Evolutionary conservation across 371 early-diverging fungal species (phyloP).

Genomic region (Fennellomyces sp.): DNA sequence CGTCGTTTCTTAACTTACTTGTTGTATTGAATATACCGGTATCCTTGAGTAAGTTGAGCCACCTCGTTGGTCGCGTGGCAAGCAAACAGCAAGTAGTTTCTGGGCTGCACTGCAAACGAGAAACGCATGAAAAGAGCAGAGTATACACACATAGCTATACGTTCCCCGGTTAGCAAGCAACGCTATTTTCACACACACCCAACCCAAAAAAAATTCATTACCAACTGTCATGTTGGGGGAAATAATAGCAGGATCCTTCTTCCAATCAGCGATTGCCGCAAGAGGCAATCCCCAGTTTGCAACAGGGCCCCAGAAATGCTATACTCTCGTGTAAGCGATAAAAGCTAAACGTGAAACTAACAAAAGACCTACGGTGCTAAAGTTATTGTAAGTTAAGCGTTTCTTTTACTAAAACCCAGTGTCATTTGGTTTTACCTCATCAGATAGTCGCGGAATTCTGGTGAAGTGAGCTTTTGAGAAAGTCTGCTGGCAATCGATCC

Average conservation of each 20-base stretch:
- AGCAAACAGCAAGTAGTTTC: slow-evolving; percentile 90
- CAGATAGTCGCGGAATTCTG: slow-evolving; percentile 79
- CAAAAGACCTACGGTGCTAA: slow-evolving; percentile 44
- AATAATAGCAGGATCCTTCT: slow-evolving; percentile 92
- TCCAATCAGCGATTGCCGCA: slow-evolving; percentile 93
- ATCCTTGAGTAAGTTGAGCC: slow-evolving; percentile 86
- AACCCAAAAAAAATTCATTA: slow-evolving; percentile 32
- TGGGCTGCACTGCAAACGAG: slow-evolving; percentile 90
- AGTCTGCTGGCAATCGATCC: slow-evolving; percentile 62
- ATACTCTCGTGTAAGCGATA: slow-evolving; percentile 5
- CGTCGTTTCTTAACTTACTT: slow-evolving; percentile 45
- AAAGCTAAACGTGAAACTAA: background rate
- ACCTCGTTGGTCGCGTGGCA: slow-evolving; percentile 92
- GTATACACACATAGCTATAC: slow-evolving; percentile 73
- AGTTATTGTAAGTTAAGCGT: background rate
- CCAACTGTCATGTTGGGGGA: slow-evolving; percentile 94
- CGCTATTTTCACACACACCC: no score
- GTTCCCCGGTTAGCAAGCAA: no score
- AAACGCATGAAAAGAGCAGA: slow-evolving; percentile 96
- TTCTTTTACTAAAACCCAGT: background rate
- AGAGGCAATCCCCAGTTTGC: slow-evolving; percentile 98
- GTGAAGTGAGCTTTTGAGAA: slow-evolving; percentile 59
- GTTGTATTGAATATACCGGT: slow-evolving; percentile 80
- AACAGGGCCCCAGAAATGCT: slow-evolving; percentile 94
- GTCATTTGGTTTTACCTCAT: slow-evolving; percentile 60